Evolutionary conservation across 805 yeast genomes (phyloP).

Genomic region (Vanderwaltozyma verrucispora): DNA sequence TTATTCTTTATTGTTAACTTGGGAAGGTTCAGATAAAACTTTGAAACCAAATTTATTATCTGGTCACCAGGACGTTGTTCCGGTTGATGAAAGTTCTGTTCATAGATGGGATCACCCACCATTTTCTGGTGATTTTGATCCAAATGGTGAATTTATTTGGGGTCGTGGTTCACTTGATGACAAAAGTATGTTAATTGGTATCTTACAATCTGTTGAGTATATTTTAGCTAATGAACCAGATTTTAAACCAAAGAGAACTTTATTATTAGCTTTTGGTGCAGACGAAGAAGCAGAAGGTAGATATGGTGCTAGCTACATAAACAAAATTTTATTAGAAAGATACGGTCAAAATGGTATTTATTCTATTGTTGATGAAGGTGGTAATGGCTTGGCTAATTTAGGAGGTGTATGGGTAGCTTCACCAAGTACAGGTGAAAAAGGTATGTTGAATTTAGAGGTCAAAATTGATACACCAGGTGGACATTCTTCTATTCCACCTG

Average conservation of each 20-base stretch:
- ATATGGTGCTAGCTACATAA: conserved; percentile 46
- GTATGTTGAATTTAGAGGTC: conserved; percentile 43
- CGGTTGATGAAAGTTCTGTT: conserved; percentile 51
- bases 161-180: conserved; percentile 78
- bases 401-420: conserved; percentile 41
- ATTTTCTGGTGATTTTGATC: conserved; percentile 51
- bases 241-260: conserved; percentile 51
- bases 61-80: conserved; percentile 84
- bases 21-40: conserved; percentile 43
- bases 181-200: conserved; percentile 56
- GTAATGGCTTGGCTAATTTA: conserved; percentile 22
- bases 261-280: conserved; percentile 59
- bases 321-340: conserved; percentile 35
- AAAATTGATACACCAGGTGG: conserved; percentile 60
- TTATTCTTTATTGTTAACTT: conserved; percentile 54
- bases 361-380: conserved; percentile 67
- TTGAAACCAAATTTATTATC: conserved; percentile 60
- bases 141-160: conserved; percentile 41
- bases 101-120: conserved; percentile 62
- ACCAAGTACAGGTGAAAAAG: conserved; percentile 54
- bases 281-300: conserved; percentile 69
- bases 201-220: conserved; percentile 55
- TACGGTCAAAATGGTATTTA: conserved; percentile 54
- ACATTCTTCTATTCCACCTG: conserved; percentile 73
- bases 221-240: conserved; percentile 39